Conservation (phyloP, 352 stramenopile species). For the Phytophthora ramorum region DNA sequence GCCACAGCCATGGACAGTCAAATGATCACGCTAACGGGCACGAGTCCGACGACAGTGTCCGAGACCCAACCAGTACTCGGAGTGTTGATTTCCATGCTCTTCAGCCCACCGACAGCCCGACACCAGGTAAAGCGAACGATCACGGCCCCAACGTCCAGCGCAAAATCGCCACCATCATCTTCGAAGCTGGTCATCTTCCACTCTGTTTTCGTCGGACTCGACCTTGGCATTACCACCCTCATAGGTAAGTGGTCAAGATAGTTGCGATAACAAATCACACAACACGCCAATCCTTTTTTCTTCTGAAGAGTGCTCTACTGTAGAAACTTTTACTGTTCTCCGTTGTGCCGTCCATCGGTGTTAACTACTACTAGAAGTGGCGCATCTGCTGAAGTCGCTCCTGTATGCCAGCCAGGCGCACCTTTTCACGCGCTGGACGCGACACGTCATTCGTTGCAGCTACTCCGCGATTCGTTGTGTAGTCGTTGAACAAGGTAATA, state of each 20-base stretch:
- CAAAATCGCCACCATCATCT: conserved; percentile 58
- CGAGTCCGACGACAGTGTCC: background rate
- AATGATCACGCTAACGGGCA: background rate
- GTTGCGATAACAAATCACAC: background rate
- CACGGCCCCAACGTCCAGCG: conserved; percentile 19
- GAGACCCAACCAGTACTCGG: background rate
- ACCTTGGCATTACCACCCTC: conserved; percentile 64
- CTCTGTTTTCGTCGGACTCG: conserved; percentile 72
- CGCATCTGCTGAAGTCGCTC: conserved; percentile 44
- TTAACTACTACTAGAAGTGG: conserved; percentile 34
- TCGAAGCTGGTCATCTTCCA: conserved; percentile 72
- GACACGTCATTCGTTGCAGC: conserved; percentile 8
- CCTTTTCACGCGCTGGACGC: conserved; percentile 32
- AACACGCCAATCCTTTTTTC: background rate
- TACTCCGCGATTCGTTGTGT: conserved; percentile 37
- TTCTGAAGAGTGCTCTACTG: background rate
- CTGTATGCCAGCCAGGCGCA: conserved; percentile 35
- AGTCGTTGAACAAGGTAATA: conserved; percentile 59
- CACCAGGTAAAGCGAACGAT: background rate
- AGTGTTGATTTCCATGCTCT: conserved; percentile 6
- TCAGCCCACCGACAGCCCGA: conserved; percentile 9
- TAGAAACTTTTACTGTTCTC: background rate
- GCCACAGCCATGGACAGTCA: conserved; percentile 23
- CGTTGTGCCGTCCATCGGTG: conserved; percentile 8
- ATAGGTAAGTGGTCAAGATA: too few relatives aligned